A percentile compares a stretch with the other conserved stretches of the same genome.
Conservation (phyloP, 192 early-diverging fungal species). For the Rhizophagus prolifer region DNA sequence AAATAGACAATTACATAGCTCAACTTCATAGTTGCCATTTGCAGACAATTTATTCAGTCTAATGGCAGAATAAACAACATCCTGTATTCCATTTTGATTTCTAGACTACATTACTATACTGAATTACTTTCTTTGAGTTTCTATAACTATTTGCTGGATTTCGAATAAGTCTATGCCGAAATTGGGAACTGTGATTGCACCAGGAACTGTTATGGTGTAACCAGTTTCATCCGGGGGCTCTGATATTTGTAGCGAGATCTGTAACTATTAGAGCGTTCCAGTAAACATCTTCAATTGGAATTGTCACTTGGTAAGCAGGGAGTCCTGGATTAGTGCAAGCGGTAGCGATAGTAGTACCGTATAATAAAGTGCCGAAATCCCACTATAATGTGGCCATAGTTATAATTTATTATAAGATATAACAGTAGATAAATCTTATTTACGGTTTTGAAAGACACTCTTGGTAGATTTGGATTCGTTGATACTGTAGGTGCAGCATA, state of each 20-base stretch:
- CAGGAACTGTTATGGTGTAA: not conserved
- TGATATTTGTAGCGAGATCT: not conserved
- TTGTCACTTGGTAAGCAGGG: slow-evolving; percentile 9
- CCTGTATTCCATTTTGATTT: too few species aligned
- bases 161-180: too few species aligned
- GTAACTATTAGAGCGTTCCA: not conserved
- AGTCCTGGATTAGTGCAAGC: not conserved
- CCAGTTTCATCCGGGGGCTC: not conserved
- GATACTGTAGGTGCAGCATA: not conserved
- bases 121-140: too few species aligned
- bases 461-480: slow-evolving; percentile 10
- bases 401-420: slow-evolving; percentile 20
- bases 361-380: slow-evolving; percentile 4
- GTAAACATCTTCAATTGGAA: slow-evolving; percentile 5
- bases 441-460: slow-evolving; percentile 5
- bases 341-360: slow-evolving; percentile 1
- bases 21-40: too few species aligned
- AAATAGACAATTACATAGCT: too few species aligned
- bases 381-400: slow-evolving; percentile 14
- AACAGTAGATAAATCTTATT: slow-evolving; percentile 1
- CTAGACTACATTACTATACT: too few species aligned
- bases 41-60: too few species aligned
- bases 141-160: too few species aligned
- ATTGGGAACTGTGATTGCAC: not conserved
- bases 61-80: too few species aligned